Conservation (phyloP, 2,329 filamentous ascomycete species). For the Venturia pyrina region DNA sequence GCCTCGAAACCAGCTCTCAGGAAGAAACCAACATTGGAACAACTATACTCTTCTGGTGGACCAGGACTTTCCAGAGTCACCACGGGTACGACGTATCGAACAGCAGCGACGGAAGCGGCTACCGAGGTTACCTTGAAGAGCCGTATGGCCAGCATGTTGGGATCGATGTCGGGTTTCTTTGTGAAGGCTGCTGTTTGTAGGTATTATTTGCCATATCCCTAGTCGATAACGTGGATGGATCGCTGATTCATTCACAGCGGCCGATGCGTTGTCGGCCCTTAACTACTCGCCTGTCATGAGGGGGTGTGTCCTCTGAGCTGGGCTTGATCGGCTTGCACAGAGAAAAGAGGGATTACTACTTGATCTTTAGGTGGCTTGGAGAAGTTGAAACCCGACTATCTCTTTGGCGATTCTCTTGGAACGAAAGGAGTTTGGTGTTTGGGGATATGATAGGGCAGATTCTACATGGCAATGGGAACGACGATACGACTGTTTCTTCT, state of each 20-base stretch:
- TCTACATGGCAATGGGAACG: too few relatives aligned
- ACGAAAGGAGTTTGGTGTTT: too few relatives aligned
- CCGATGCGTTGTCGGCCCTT: not conserved
- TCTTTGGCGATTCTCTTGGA: too few relatives aligned
- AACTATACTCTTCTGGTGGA: not conserved
- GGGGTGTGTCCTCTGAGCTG: not conserved
- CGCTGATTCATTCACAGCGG: not conserved
- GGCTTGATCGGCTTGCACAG: not conserved
- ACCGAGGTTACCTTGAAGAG: not conserved
- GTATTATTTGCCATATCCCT: not conserved
- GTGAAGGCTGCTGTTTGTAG: not conserved
- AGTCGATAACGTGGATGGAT: too few relatives aligned
- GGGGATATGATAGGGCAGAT: too few relatives aligned
- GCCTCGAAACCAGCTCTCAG: not conserved
- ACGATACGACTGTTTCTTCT: not conserved
- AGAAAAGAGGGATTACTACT: not conserved
- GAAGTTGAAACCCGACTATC: too few relatives aligned
- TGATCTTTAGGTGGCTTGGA: not conserved
- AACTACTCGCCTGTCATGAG: not conserved
- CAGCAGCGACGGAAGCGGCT: not conserved
- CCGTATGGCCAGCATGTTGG: not conserved
- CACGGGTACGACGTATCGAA: not conserved
- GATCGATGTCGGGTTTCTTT: not conserved
- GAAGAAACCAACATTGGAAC: not conserved
- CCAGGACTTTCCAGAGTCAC: not conserved